phyloP scores from a whole-genome alignment of 441 rosid genomes.

The Gossypium trilobum region DNA sequence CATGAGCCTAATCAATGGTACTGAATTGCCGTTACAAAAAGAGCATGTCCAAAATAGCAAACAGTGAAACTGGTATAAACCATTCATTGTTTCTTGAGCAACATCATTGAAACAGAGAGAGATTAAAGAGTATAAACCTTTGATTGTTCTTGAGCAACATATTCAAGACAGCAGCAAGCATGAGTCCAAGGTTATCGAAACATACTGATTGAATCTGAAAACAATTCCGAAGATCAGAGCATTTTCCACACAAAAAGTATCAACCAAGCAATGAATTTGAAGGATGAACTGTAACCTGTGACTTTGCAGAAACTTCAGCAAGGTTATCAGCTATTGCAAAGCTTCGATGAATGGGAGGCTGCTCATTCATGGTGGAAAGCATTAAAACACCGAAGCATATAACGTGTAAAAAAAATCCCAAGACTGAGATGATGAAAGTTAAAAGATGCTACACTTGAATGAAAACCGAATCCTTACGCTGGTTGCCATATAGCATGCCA shows the following conservation, averaged over 20 bases:
- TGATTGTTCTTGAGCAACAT: conserved; percentile 48
- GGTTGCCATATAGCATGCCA: conserved; percentile 75
- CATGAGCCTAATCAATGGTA: neutral
- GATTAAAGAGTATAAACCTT: conserved; percentile 33
- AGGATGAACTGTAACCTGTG: conserved; percentile 42
- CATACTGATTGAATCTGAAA: conserved; percentile 67
- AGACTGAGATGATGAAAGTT: neutral
- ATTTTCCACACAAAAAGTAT: neutral
- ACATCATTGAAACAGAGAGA: neutral
- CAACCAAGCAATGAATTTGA: neutral
- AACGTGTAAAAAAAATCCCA: neutral
- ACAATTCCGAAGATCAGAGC: conserved; percentile 21
- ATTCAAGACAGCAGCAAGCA: conserved; percentile 56
- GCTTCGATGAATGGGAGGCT: conserved; percentile 85
- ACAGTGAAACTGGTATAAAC: neutral
- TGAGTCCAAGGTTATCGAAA: conserved; percentile 65
- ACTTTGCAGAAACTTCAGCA: conserved; percentile 90
- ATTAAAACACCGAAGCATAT: conserved; percentile 7
- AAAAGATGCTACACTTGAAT: neutral
- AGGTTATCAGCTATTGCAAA: conserved; percentile 88
- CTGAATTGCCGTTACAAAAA: neutral
- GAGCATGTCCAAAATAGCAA: neutral
- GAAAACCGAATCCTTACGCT: conserved; percentile 49
- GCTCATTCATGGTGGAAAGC: conserved; percentile 7
- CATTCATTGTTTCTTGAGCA: conserved; percentile 2